phyloP scores from a whole-genome alignment of 805 yeast species.

The Saccharomycopsis sp. region DNA sequence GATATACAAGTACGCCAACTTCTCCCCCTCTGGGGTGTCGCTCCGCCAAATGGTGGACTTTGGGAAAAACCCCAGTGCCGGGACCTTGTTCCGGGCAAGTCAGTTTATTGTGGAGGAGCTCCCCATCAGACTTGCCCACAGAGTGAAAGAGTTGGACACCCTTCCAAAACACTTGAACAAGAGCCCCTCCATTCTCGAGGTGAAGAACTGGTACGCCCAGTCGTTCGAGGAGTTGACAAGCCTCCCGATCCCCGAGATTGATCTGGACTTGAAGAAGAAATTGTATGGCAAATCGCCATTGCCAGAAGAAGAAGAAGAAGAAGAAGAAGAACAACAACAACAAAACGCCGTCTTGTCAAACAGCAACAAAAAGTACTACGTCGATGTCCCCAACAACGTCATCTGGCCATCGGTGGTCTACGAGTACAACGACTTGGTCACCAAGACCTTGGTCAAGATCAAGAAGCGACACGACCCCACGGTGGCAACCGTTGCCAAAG shows the following conservation, averaged over 20 bases:
- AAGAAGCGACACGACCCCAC: slow-evolving; percentile 87
- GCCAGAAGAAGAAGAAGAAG: slow-evolving; percentile 3
- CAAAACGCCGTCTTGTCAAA: slow-evolving; percentile 12
- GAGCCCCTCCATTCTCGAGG: slow-evolving; percentile 68
- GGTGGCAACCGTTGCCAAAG: slow-evolving; percentile 85
- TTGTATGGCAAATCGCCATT: slow-evolving; percentile 25
- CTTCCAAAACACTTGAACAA: slow-evolving; percentile 67
- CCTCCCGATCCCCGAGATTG: slow-evolving; percentile 48
- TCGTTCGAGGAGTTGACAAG: slow-evolving; percentile 75
- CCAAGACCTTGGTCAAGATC: slow-evolving; percentile 57
- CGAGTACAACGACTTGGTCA: slow-evolving; percentile 59
- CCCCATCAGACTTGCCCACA: slow-evolving; percentile 77
- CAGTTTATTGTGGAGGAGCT: slow-evolving; percentile 79
- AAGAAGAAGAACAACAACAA: neutral
- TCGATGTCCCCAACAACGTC: slow-evolving; percentile 43
- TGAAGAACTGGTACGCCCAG: slow-evolving; percentile 84
- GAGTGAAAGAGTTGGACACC: slow-evolving; percentile 74
- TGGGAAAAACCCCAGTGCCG: slow-evolving; percentile 72
- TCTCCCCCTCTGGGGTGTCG: slow-evolving; percentile 78
- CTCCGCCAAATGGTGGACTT: slow-evolving; percentile 86
- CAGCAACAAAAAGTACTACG: slow-evolving; percentile 36
- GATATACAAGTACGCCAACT: slow-evolving; percentile 44
- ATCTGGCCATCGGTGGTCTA: slow-evolving; percentile 69
- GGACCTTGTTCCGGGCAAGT: slow-evolving; percentile 72
- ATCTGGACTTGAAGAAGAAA: slow-evolving; percentile 33